Conservation (phyloP, 345 rosid genomes). For the Populus davidiana region DNA sequence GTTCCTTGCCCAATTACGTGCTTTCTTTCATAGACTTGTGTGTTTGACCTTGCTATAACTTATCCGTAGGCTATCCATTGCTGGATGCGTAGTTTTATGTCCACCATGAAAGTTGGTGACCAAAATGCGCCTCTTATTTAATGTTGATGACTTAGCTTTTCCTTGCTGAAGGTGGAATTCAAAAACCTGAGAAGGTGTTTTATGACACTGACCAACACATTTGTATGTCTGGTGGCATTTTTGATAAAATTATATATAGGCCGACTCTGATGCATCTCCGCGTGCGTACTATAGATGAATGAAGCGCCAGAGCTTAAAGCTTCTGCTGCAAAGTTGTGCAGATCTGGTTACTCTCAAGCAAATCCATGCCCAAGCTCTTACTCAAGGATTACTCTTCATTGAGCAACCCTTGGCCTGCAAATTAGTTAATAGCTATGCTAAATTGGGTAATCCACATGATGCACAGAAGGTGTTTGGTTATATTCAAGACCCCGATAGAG, state of each 20-base stretch:
- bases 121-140: not conserved
- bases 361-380: slow-evolving; percentile 22
- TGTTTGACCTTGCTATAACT: too few species aligned
- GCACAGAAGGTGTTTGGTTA: slow-evolving; percentile 14
- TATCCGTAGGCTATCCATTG: not conserved
- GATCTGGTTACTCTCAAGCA: not conserved
- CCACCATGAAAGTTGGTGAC: not conserved
- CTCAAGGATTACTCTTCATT: slow-evolving; percentile 6
- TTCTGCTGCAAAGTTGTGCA: not conserved
- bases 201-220: too few species aligned
- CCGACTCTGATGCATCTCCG: not conserved
- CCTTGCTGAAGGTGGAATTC: too few species aligned
- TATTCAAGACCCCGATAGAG: slow-evolving; percentile 24
- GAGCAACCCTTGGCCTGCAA: slow-evolving; percentile 18
- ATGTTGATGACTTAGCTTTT: too few species aligned
- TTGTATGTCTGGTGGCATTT: too few species aligned
- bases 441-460: slow-evolving; percentile 7
- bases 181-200: too few species aligned
- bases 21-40: not conserved
- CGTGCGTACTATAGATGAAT: not conserved
- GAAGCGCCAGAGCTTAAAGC: not conserved
- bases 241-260: too few species aligned
- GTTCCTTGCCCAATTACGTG: not conserved
- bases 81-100: too few species aligned
- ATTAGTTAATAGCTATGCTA: slow-evolving; percentile 13